Conservation (phyloP, 2,329 filamentous ascomycete species). For the Madurella fahalii region DNA sequence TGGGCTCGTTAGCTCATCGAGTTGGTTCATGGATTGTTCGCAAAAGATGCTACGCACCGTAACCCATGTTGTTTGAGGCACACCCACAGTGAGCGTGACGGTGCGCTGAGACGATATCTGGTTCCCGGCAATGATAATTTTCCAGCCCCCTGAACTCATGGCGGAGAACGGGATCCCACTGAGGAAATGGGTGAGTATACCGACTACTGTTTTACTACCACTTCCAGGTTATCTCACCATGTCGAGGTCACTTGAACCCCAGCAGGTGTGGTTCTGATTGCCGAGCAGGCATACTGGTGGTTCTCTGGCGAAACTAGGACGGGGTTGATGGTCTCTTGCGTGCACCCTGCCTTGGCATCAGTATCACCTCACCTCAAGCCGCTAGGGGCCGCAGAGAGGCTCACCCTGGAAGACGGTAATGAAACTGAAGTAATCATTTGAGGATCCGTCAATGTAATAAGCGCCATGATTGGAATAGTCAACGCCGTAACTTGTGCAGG, state of each 20-base stretch:
- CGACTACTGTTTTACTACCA: too few relatives aligned
- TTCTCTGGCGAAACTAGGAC: conserved; percentile 32
- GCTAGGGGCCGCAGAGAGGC: background rate
- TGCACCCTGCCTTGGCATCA: conserved; percentile 29
- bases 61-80: conserved; percentile 32
- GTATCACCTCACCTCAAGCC: background rate
- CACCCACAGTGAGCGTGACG: conserved; percentile 33
- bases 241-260: conserved; percentile 35
- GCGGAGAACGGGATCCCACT: conserved; percentile 36
- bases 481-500: conserved; percentile 36
- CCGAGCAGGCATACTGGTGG: conserved; percentile 35
- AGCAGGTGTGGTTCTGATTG: conserved; percentile 33
- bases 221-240: conserved; percentile 30
- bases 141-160: conserved; percentile 36
- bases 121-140: conserved; percentile 34
- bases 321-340: conserved; percentile 33
- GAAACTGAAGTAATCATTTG: conserved; percentile 37
- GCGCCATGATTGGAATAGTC: conserved; percentile 37
- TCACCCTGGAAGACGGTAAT: conserved; percentile 37
- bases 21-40: background rate
- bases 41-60: conserved; percentile 27
- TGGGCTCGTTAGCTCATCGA: background rate
- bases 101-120: conserved; percentile 36
- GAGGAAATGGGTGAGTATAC: too few relatives aligned
- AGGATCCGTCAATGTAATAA: conserved; percentile 37